phyloP scores from a whole-genome alignment of 2,329 filamentous ascomycete species.

The Fusarium nygamai region DNA sequence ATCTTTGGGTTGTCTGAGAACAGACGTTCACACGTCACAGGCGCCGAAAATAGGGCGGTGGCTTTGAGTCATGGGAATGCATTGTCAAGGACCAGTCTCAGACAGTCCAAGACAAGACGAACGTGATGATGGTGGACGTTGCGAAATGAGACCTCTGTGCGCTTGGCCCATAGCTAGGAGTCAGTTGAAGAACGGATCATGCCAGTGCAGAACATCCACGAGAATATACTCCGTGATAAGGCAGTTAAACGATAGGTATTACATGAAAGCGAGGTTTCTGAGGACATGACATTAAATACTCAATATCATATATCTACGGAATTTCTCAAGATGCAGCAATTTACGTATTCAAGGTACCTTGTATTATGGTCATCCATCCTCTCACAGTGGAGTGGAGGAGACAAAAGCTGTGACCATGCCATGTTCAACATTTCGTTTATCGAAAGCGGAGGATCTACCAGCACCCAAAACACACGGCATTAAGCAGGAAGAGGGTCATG shows the following conservation, averaged over 20 bases:
- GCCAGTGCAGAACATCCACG: not conserved
- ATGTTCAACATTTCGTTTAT: slow-evolving; percentile 35
- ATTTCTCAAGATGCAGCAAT: not conserved
- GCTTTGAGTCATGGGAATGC: slow-evolving; percentile 4
- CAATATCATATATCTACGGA: not conserved
- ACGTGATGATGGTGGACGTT: slow-evolving; percentile 4
- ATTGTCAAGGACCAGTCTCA: slow-evolving; percentile 10
- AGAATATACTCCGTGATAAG: not conserved
- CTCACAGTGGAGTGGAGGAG: not conserved
- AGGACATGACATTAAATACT: not conserved
- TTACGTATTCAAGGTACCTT: not conserved
- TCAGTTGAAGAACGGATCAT: not conserved
- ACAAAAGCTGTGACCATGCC: slow-evolving; percentile 29
- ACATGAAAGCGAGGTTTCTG: too few species aligned
- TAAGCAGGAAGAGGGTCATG: slow-evolving; percentile 9
- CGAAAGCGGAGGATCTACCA: slow-evolving; percentile 38
- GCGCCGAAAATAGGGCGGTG: slow-evolving; percentile 12
- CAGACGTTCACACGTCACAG: slow-evolving; percentile 13
- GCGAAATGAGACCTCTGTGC: slow-evolving; percentile 34
- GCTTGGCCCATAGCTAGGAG: slow-evolving; percentile 2
- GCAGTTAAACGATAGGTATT: too few species aligned
- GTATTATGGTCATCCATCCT: not conserved
- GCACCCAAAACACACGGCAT: slow-evolving; percentile 20
- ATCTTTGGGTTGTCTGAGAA: slow-evolving; percentile 8
- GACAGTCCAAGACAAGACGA: slow-evolving; percentile 5